Conservation (phyloP, 1,284 basidiomycete genomes). For the Clitocybe nebularis region DNA sequence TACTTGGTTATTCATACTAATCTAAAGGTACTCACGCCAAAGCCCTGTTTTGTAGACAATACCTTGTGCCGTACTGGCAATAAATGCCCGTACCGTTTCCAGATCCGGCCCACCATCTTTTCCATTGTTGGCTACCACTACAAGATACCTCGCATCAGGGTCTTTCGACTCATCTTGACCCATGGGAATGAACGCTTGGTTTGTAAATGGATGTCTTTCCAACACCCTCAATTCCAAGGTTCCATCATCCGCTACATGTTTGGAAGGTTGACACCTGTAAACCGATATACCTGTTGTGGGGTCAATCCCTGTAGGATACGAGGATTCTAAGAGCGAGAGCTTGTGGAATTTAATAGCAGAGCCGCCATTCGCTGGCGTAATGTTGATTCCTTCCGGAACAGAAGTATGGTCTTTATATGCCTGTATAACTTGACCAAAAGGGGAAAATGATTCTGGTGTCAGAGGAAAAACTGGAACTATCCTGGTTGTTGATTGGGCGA, state of each 20-base stretch:
- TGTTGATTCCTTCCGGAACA: slow-evolving; percentile 61
- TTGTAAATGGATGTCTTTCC: slow-evolving; percentile 77
- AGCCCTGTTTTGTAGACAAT: slow-evolving; percentile 77
- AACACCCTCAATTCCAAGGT: slow-evolving; percentile 55
- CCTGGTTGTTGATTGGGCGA: slow-evolving; percentile 22
- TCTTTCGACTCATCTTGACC: slow-evolving; percentile 53
- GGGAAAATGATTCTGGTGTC: slow-evolving; percentile 76
- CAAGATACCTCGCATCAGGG: slow-evolving; percentile 63
- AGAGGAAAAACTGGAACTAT: slow-evolving; percentile 70
- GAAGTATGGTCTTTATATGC: slow-evolving; percentile 68
- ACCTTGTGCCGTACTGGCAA: slow-evolving; percentile 76
- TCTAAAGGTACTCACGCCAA: slow-evolving; percentile 75
- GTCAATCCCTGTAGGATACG: slow-evolving; percentile 52
- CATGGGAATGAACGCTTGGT: slow-evolving; percentile 89
- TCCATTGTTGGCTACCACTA: slow-evolving; percentile 80
- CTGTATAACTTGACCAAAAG: slow-evolving; percentile 86
- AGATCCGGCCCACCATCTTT: slow-evolving; percentile 74
- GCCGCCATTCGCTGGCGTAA: slow-evolving; percentile 83
- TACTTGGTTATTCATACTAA: slow-evolving; percentile 2
- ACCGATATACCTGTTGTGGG: slow-evolving; percentile 70
- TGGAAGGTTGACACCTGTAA: slow-evolving; percentile 65
- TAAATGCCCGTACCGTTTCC: slow-evolving; percentile 71
- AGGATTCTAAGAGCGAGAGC: slow-evolving; percentile 61
- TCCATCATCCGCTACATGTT: slow-evolving; percentile 41
- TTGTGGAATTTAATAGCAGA: slow-evolving; percentile 91